A percentile compares a stretch with the other conserved stretches of the same genome.
phyloP scores from a whole-genome alignment of 768 basidiomycete species.

The Guyanaporus albipodus region DNA sequence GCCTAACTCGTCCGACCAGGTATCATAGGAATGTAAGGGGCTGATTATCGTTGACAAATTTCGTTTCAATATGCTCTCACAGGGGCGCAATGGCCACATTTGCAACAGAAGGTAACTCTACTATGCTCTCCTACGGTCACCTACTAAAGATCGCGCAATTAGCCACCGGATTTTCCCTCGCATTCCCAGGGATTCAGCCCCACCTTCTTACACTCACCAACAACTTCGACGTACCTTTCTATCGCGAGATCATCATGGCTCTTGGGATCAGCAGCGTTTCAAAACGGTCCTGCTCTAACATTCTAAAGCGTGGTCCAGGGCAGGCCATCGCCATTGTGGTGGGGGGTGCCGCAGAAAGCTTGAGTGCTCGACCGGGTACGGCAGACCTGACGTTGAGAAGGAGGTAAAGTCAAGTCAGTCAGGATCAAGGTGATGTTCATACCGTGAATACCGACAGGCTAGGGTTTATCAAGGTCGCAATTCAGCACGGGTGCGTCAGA shows the following conservation, averaged over 20 bases:
- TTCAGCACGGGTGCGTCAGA: slow-evolving; percentile 70
- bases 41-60: background rate
- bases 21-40: slow-evolving; percentile 92
- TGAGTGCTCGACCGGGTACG: slow-evolving; percentile 95
- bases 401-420: slow-evolving; percentile 39
- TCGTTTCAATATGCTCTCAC: background rate
- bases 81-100: slow-evolving; percentile 97
- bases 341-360: slow-evolving; percentile 92
- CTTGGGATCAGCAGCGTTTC: slow-evolving; percentile 93
- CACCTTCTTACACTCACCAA: slow-evolving; percentile 88
- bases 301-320: slow-evolving; percentile 58
- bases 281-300: slow-evolving; percentile 85
- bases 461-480: slow-evolving; percentile 94
- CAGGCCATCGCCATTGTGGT: slow-evolving; percentile 91
- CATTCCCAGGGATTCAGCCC: slow-evolving; percentile 88
- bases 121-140: background rate
- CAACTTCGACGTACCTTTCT: slow-evolving; percentile 91
- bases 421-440: background rate
- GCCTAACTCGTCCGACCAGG: slow-evolving; percentile 42
- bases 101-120: slow-evolving; percentile 76
- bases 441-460: slow-evolving; percentile 44
- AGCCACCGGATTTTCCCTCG: slow-evolving; percentile 88
- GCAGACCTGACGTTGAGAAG: slow-evolving; percentile 80
- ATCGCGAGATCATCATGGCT: slow-evolving; percentile 84
- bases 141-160: slow-evolving; percentile 3